Evolutionary conservation across 306 rosid genomes (phyloP).

Genomic region (Trifolium dubium): DNA sequence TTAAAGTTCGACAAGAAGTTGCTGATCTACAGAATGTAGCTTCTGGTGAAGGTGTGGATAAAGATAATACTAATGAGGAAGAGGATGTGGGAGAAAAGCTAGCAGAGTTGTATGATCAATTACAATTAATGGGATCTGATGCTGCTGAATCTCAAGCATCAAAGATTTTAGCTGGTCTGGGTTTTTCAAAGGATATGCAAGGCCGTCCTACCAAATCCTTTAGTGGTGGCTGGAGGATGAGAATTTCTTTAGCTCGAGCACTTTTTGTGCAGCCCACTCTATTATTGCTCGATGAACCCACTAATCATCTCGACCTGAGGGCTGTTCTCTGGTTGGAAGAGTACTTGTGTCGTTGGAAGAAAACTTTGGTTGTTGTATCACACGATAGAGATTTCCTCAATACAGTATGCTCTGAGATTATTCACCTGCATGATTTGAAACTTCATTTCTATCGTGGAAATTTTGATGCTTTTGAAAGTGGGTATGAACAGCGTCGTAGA

Average conservation of each 20-base stretch:
- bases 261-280: constrained; percentile 79
- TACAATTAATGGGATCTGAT: constrained; percentile 71
- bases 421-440: constrained; percentile 78
- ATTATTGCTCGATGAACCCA: constrained; percentile 72
- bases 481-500: constrained; percentile 80
- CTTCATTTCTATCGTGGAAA: constrained; percentile 81
- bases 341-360: constrained; percentile 80
- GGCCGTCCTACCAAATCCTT: constrained; percentile 55
- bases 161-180: constrained; percentile 83
- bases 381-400: constrained; percentile 80
- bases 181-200: constrained; percentile 80
- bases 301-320: constrained; percentile 75
- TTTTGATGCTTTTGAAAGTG: constrained; percentile 74
- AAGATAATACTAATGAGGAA: constrained; percentile 32
- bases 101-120: constrained; percentile 62
- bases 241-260: constrained; percentile 75
- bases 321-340: constrained; percentile 86
- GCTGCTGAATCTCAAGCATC: constrained; percentile 81
- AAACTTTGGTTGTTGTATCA: constrained; percentile 75
- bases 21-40: constrained; percentile 54
- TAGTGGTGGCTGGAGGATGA: constrained; percentile 84
- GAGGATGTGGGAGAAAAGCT: constrained; percentile 70
- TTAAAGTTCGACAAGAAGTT: constrained; percentile 67
- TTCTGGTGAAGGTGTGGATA: constrained; percentile 33
- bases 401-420: constrained; percentile 67